Conservation (phyloP, 2,329 filamentous ascomycete genomes). For the Aspergillus sp. region DNA sequence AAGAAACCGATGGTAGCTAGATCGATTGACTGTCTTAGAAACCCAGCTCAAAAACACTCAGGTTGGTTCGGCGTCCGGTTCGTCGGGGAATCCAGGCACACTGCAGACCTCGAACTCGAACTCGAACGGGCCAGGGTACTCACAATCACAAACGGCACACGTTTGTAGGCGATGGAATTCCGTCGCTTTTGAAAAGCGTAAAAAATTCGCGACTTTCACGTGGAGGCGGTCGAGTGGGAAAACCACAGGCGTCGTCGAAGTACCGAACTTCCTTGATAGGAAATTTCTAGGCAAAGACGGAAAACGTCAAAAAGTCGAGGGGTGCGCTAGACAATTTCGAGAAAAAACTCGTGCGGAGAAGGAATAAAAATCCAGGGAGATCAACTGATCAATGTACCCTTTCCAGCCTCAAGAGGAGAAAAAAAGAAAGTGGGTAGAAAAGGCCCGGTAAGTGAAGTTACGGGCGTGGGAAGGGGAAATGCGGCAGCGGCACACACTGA, state of each 20-base stretch:
- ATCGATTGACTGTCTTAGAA: slow-evolving; percentile 6
- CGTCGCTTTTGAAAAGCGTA: slow-evolving; percentile 22
- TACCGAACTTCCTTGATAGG: slow-evolving; percentile 13
- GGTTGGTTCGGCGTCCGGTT: slow-evolving; percentile 15
- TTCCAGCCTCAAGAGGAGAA: slow-evolving; percentile 12
- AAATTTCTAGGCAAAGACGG: slow-evolving; percentile 13
- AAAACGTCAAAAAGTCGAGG: slow-evolving; percentile 8
- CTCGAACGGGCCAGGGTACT: slow-evolving; percentile 10
- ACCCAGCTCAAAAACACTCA: slow-evolving; percentile 5
- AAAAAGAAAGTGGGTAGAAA: slow-evolving; percentile 17
- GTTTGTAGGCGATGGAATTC: slow-evolving; percentile 6
- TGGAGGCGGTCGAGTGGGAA: slow-evolving; percentile 15
- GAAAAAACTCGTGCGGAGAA: slow-evolving; percentile 21
- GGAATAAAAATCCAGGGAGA: slow-evolving; percentile 15
- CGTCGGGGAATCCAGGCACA: slow-evolving; percentile 14
- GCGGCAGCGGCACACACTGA: slow-evolving; percentile 21
- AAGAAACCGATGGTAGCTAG: slow-evolving; percentile 1
- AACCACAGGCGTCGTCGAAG: not conserved
- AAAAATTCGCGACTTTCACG: slow-evolving; percentile 29
- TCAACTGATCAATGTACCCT: slow-evolving; percentile 22
- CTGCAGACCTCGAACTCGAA: slow-evolving; percentile 6
- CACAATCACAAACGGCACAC: slow-evolving; percentile 10
- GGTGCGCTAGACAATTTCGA: slow-evolving; percentile 20
- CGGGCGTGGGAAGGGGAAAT: slow-evolving; percentile 20
- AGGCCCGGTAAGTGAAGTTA: slow-evolving; percentile 18